Conservation (phyloP, 2,329 filamentous ascomycete genomes). For the Pochonia chlamydosporia region DNA sequence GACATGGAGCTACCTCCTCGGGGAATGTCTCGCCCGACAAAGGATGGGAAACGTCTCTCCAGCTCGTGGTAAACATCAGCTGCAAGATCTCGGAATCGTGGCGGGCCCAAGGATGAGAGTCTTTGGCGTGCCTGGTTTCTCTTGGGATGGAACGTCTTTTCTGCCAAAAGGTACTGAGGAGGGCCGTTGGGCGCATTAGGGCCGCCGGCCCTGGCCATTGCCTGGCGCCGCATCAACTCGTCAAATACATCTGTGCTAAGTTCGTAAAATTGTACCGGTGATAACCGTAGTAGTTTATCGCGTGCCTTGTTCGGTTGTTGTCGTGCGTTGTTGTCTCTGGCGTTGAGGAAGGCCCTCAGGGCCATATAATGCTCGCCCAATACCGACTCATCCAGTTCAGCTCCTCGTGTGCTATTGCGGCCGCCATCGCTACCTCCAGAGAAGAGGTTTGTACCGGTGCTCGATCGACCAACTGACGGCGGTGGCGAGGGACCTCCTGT, state of each 20-base stretch:
- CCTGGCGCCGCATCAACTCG: slow-evolving; percentile 82
- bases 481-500: slow-evolving; percentile 72
- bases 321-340: slow-evolving; percentile 70
- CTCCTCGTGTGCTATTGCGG: slow-evolving; percentile 45
- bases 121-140: slow-evolving; percentile 97
- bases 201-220: slow-evolving; percentile 46
- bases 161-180: slow-evolving; percentile 76
- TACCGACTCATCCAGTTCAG: slow-evolving; percentile 57
- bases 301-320: slow-evolving; percentile 80
- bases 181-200: slow-evolving; percentile 47
- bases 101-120: slow-evolving; percentile 79
- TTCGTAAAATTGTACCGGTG: slow-evolving; percentile 91
- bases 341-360: slow-evolving; percentile 69
- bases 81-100: slow-evolving; percentile 84
- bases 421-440: slow-evolving; percentile 61
- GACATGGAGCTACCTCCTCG: slow-evolving; percentile 65
- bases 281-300: slow-evolving; percentile 88
- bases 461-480: slow-evolving; percentile 80
- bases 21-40: slow-evolving; percentile 63
- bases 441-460: slow-evolving; percentile 69
- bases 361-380: slow-evolving; percentile 77
- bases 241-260: slow-evolving; percentile 97
- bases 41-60: slow-evolving; percentile 81
- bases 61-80: slow-evolving; percentile 96
- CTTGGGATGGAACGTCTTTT: slow-evolving; percentile 88